These are phyloP conservation scores for Neurospora sp. DNA, from an alignment of 495 filamentous ascomycete genomes.

Conservation along the genomic window DNA sequence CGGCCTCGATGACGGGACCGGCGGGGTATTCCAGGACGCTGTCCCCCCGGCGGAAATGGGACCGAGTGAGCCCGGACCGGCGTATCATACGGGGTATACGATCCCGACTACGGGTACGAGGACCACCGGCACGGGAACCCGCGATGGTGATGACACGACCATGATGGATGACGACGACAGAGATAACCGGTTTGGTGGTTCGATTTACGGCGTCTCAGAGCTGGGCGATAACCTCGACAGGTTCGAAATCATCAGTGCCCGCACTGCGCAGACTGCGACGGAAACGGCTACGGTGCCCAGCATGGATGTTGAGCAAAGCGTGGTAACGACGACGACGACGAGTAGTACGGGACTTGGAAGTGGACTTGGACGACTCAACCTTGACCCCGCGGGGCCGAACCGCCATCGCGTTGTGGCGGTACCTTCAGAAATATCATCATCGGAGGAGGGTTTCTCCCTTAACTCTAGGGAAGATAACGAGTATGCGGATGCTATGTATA, in stretches of 20 bases:
- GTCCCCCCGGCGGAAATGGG: conserved; percentile 32
- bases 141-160: neutral
- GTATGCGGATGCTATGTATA: conserved; percentile 15
- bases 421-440: neutral
- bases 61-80: conserved; percentile 34
- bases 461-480: neutral
- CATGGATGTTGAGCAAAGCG: conserved; percentile 19
- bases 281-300: conserved; percentile 3
- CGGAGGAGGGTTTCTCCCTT: neutral
- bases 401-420: neutral
- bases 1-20: conserved; percentile 36
- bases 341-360: neutral
- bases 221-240: conserved; percentile 7
- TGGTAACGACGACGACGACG: neutral
- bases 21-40: conserved; percentile 31
- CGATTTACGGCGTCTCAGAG: conserved; percentile 13
- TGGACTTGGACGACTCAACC: neutral
- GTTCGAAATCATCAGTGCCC: conserved; percentile 9
- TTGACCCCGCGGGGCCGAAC: neutral
- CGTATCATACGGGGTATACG: conserved; percentile 33
- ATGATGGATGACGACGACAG: neutral
- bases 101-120: conserved; percentile 7
- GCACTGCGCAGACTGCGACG: conserved; percentile 1
- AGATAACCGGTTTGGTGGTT: neutral
- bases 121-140: neutral